Percentiles rank a stretch among this genome's conserved stretches.
Evolutionary conservation across 1,139 yeast species (phyloP).

Genomic region (Pichia inconspicua): DNA sequence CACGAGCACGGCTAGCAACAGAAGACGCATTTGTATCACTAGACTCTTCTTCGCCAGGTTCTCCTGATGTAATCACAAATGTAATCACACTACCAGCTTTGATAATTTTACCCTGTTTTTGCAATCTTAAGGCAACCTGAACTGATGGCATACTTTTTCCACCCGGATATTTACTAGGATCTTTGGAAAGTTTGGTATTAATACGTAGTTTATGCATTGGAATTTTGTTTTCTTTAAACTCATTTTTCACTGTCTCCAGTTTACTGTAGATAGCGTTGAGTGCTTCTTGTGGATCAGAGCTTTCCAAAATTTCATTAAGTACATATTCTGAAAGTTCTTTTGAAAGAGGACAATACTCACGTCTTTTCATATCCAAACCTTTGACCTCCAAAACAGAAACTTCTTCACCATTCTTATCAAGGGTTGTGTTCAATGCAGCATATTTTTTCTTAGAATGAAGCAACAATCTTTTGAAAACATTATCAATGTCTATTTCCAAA

Average conservation of each 20-base stretch:
- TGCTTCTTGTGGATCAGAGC: conserved; percentile 71
- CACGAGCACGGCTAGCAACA: conserved; percentile 72
- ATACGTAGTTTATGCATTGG: conserved; percentile 61
- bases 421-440: conserved; percentile 67
- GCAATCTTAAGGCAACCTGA: conserved; percentile 78
- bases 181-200: conserved; percentile 69
- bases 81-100: conserved; percentile 89
- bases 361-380: conserved; percentile 94
- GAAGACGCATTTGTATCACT: conserved; percentile 19
- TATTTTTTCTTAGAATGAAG: conserved; percentile 96
- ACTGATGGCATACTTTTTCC: conserved; percentile 89
- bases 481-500: conserved; percentile 92
- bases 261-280: conserved; percentile 66
- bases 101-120: conserved; percentile 73
- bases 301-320: conserved; percentile 62
- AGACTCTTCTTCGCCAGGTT: conserved; percentile 17
- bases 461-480: conserved; percentile 76
- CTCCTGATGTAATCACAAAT: conserved; percentile 53
- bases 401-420: conserved; percentile 42
- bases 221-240: conserved; percentile 55
- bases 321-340: conserved; percentile 80
- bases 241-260: conserved; percentile 51
- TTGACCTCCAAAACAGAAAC: conserved; percentile 68
- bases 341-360: conserved; percentile 90
- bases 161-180: conserved; percentile 64